A percentile compares a stretch with the other conserved stretches of the same genome.
phyloP scores from a whole-genome alignment of 169 alveolate species.

The Ichthyophthirius multifiliis region DNA sequence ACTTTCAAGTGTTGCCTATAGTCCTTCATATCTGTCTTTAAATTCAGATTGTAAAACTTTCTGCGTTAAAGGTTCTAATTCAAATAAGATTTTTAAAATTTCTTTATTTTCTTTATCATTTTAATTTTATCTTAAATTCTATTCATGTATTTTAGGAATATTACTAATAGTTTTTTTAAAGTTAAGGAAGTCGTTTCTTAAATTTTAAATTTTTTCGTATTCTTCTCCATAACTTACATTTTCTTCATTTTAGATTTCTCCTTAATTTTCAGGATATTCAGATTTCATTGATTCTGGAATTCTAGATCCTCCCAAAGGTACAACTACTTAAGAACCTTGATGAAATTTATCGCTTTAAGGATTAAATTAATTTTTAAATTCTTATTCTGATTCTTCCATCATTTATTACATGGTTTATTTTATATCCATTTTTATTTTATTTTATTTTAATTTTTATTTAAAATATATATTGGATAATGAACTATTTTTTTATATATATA shows the following conservation, averaged over 20 bases:
- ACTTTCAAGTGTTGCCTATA: background rate
- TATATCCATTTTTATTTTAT: too few relatives aligned
- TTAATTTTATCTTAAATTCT: background rate
- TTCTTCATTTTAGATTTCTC: background rate
- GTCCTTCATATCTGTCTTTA: background rate
- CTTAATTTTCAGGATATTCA: background rate
- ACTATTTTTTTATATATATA: too few relatives aligned
- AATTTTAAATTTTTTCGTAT: background rate
- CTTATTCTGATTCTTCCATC: background rate
- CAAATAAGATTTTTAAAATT: background rate
- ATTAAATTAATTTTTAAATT: background rate
- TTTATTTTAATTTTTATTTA: too few relatives aligned
- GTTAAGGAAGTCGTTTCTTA: background rate
- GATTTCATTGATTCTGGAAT: constrained; percentile 7
- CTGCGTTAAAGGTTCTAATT: background rate
- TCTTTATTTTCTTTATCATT: background rate
- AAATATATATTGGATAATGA: too few relatives aligned
- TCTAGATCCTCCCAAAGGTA: background rate
- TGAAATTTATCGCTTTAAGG: background rate
- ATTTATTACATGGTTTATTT: too few relatives aligned
- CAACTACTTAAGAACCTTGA: background rate
- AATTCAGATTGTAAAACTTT: background rate
- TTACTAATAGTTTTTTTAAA: background rate
- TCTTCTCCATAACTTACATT: background rate
- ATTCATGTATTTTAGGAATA: background rate